Percentiles rank a stretch among this genome's conserved stretches.
These are phyloP conservation scores for Starmerella stigmatis DNA, from an alignment of 805 yeast genomes.

Conservation along the genomic window DNA sequence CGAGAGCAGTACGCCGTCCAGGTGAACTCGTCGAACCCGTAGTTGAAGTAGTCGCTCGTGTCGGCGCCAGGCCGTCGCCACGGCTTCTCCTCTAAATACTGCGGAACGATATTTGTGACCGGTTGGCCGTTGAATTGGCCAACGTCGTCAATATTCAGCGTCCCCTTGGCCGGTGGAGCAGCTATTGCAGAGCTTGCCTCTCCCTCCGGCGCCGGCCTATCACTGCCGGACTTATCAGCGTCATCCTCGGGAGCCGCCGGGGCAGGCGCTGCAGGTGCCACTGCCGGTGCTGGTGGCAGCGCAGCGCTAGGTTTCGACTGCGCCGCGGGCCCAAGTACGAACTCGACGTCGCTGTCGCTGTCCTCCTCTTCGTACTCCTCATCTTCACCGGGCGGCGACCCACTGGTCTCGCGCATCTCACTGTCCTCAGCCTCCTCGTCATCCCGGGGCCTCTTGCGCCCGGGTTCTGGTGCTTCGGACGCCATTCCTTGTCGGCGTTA, in stretches of 20 bases:
- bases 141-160: conserved; percentile 58
- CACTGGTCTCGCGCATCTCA: conserved; percentile 34
- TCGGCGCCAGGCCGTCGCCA: conserved; percentile 99
- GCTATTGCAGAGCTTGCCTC: conserved; percentile 15
- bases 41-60: conserved; percentile 86
- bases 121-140: conserved; percentile 74
- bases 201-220: neutral
- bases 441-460: conserved; percentile 9
- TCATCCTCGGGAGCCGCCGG: neutral
- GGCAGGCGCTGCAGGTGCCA: neutral
- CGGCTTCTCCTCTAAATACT: conserved; percentile 82
- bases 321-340: conserved; percentile 46
- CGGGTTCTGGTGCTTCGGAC: neutral
- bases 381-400: conserved; percentile 26
- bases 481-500: too few relatives aligned
- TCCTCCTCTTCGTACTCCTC: conserved; percentile 11
- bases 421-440: conserved; percentile 5
- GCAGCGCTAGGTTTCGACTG: conserved; percentile 5
- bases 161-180: conserved; percentile 11
- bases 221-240: neutral
- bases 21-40: conserved; percentile 90
- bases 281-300: conserved; percentile 2
- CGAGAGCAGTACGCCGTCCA: conserved; percentile 89
- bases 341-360: conserved; percentile 62
- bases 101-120: conserved; percentile 67